These are phyloP conservation scores for Taphrina communis DNA, from an alignment of 1,139 yeast genomes.

Conservation along the genomic window DNA sequence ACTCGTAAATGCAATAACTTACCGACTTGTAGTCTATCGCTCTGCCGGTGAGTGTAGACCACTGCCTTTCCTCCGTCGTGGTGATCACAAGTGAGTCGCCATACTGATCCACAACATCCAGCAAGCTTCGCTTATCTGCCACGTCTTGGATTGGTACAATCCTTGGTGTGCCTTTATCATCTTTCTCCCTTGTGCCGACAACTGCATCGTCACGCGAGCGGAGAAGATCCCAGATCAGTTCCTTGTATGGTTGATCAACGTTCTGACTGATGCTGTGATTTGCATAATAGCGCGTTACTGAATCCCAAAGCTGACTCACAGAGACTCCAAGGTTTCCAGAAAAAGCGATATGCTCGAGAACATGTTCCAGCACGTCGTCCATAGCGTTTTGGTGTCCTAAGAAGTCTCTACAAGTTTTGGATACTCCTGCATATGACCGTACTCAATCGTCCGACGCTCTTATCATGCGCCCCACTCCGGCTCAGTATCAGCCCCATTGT, in stretches of 20 bases:
- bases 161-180: not conserved
- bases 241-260: constrained; percentile 25
- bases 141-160: not conserved
- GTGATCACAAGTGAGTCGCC: not conserved
- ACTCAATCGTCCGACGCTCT: not conserved
- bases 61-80: constrained; percentile 28
- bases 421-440: too few species aligned
- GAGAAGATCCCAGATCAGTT: constrained; percentile 12
- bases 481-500: not conserved
- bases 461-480: not conserved
- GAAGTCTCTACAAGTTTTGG: too few species aligned
- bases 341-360: constrained; percentile 29
- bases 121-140: not conserved
- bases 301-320: constrained; percentile 7
- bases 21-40: constrained; percentile 23
- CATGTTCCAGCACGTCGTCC: constrained; percentile 35
- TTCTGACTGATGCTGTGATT: not conserved
- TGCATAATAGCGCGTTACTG: constrained; percentile 5
- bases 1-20: not conserved
- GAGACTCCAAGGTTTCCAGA: constrained; percentile 18
- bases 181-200: not conserved
- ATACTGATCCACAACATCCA: not conserved
- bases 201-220: not conserved
- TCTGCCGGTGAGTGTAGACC: constrained; percentile 32
- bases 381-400: not conserved